Evolutionary conservation across 176 grass and related monocot genomes (phyloP), one percentile per base, ranked within the genome.

Genomic region (Alopecurus myosuroides): DNA sequence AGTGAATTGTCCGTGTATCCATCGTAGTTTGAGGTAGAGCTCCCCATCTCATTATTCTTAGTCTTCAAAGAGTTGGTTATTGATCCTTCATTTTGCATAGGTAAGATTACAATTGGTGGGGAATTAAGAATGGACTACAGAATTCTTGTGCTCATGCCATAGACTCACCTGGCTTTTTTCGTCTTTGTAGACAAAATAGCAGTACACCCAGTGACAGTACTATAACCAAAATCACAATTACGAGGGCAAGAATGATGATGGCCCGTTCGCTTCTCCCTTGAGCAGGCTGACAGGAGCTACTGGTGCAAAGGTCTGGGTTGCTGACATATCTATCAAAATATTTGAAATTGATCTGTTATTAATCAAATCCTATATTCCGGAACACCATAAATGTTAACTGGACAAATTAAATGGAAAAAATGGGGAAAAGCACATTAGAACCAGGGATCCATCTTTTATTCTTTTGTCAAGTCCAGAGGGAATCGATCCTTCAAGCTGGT

Each of bases 381-480:
- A n/a, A n/a, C n/a, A n/a, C n/a, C n/a, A n/a, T n/a, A n/a, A n/a
- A n/a, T n/a, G n/a, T n/a, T n/a, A n/a, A 42, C 41, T 42, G 70
- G 60, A 55, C 83, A 92, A 23, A 23, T 28, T 11, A 28, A 26
- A 28, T 28, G 11, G 2, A 26, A 18, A n/a, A 1, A 60, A 57
- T 18, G 36, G 37, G 34, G 20, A 51, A 28, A 9, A 11, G 25
- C 44, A 95, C 93, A 77, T 90, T 14, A 90, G 55, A 29, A 18
- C 79, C 34, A 95, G 85, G 34, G 33, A 78, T 7, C 90, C 76
- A 75, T 86, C 74, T 84, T 86, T 20, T 62, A 49, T 37, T 25
- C 79, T 88, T 75, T 88, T 82, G 3, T 86, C 65, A 55, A 90
- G 67, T 22, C 80, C 82, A 20, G 76, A 15, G 4, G 93, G 90